A percentile compares a stretch with the other conserved stretches of the same genome.
Evolutionary conservation across 768 basidiomycete species (phyloP).

Genomic region (Suillus tomentosus): DNA sequence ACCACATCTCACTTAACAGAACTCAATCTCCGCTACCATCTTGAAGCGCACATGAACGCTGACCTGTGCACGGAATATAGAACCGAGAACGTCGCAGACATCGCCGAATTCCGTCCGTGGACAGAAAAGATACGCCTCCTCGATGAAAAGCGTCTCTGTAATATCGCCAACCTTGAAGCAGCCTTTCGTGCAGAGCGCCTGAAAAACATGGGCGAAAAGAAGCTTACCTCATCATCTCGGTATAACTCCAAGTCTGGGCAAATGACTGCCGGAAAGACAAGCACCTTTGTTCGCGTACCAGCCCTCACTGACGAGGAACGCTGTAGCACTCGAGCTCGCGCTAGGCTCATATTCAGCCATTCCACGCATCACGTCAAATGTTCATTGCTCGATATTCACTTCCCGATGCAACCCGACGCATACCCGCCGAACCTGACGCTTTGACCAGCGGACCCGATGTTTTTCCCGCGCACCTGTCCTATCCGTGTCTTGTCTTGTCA

Average conservation of each 20-base stretch:
- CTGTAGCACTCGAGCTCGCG: too few species aligned
- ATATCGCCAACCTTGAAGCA: neutral
- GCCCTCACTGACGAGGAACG: neutral
- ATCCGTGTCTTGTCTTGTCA: too few species aligned
- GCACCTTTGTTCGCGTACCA: neutral
- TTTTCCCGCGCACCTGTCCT: too few species aligned
- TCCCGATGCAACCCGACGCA: too few species aligned
- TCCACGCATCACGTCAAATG: too few species aligned
- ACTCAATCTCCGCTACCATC: neutral
- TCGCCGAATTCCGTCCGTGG: neutral
- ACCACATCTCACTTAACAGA: neutral
- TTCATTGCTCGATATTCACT: too few species aligned
- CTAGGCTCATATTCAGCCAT: too few species aligned
- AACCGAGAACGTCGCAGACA: neutral
- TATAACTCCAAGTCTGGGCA: neutral
- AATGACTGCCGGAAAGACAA: rapidly evolving
- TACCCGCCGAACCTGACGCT: too few species aligned
- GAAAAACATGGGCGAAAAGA: neutral
- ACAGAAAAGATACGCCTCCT: neutral
- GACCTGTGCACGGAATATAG: too few species aligned
- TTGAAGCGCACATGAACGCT: neutral
- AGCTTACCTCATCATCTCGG: neutral
- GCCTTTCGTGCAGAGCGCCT: neutral
- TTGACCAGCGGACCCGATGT: too few species aligned
- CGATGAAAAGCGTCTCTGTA: neutral